Base-by-base conservation (phyloP, 2,329 filamentous ascomycete genomes). In the Ophiocordyceps polyrhachis-furcata region DNA sequence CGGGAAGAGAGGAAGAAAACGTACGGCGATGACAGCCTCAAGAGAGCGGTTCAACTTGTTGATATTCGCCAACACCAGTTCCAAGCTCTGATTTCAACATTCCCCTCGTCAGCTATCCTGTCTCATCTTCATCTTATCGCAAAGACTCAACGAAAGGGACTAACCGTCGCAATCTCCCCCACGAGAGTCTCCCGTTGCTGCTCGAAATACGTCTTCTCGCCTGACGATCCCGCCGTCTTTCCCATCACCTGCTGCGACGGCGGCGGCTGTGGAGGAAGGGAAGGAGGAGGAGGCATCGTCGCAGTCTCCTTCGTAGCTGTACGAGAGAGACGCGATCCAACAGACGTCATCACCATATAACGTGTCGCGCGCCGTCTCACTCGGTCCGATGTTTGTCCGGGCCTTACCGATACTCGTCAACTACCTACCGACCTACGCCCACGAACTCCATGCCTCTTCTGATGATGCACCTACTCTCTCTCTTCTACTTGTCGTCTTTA, bases 41-140 rank as follows among this genome's bases (percentile, higher is more conserved):
- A 98, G 68, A 37, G 82, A 89, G 31, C 89, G 79, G 61, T 96
- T 98, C 47, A 98, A 67, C 55, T 88, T 88, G 65, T 96, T 98
- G 62, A 96, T 86, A 56, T 94, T 95, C 55, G 88, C 83, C 11
- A 98, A 79, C 47, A 94, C 87, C 55, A 91, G 80, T 56, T 96
- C 91, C 58, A 98, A 76, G 62, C 69, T 76, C 76, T 81, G 29
- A n/a, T n/a, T n/a, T 9, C 21, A 7, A 15, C 21, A 31, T 23
- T n/a, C n/a, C n/a, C n/a, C 11, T 9, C 13, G 15, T 31, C 21
- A 29, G 15, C 23, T n/a, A n/a, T n/a, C n/a, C n/a, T n/a, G n/a
- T n/a, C n/a, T n/a, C n/a, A n/a, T n/a, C n/a, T n/a, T n/a, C n/a
- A n/a, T n/a, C n/a, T n/a, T n/a, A n/a, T n/a, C n/a, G n/a, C n/a